Percentiles rank a stretch among this genome's conserved stretches.
phyloP scores from a whole-genome alignment of 140 eudicot genomes.

The Anethum foeniculum region DNA sequence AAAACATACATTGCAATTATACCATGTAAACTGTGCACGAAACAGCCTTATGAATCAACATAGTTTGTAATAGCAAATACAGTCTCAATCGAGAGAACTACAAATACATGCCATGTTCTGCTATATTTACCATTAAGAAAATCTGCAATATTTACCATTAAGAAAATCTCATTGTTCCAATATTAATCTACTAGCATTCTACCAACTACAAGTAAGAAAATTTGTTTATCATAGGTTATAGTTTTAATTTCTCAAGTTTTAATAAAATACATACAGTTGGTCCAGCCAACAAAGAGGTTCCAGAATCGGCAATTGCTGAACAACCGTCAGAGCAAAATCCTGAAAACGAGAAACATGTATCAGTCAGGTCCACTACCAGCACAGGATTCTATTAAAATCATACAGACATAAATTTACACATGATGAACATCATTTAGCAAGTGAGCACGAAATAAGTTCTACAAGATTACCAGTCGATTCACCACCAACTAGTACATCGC shows the following conservation, averaged over 20 bases:
- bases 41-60: background rate
- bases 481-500: constrained; percentile 69
- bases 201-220: background rate
- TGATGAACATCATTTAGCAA: background rate
- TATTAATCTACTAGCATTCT: background rate
- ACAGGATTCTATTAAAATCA: background rate
- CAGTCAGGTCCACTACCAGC: constrained; percentile 5
- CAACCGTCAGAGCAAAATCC: constrained; percentile 78
- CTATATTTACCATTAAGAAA: background rate
- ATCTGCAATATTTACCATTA: background rate
- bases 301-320: constrained; percentile 97
- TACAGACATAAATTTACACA: background rate
- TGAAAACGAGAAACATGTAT: constrained; percentile 18
- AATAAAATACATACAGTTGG: constrained; percentile 64
- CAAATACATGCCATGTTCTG: background rate
- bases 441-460: background rate
- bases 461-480: constrained; percentile 62
- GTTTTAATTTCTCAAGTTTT: background rate
- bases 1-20: background rate
- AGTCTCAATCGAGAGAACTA: background rate
- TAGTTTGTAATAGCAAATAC: background rate
- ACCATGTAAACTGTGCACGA: background rate
- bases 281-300: constrained; percentile 93
- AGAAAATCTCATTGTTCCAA: background rate
- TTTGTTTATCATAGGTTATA: background rate